Percentiles rank a stretch among this genome's conserved stretches.
Evolutionary conservation across 2,329 filamentous ascomycete species (phyloP).

Genomic region (Fusarium ramigenum): DNA sequence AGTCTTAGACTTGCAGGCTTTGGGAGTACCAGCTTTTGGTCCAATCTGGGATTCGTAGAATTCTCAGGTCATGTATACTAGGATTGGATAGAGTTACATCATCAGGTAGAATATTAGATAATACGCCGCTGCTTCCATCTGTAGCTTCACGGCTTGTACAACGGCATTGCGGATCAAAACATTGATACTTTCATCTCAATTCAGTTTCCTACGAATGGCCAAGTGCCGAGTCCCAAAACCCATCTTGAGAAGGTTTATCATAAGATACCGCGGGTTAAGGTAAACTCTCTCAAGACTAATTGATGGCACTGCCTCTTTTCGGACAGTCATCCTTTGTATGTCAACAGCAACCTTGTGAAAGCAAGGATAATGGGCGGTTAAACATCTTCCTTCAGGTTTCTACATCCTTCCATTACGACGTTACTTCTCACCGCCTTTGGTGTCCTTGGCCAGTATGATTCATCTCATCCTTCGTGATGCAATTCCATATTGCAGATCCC

Average conservation of each 20-base stretch:
- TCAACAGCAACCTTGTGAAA: background rate
- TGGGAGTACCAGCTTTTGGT: conserved; percentile 71
- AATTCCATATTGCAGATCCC: conserved; percentile 3
- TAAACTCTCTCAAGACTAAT: no score
- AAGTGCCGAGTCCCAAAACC: background rate
- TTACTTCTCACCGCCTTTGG: background rate
- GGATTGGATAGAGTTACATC: background rate
- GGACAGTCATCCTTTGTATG: background rate
- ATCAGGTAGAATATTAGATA: background rate
- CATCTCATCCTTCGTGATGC: background rate
- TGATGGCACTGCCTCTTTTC: no score
- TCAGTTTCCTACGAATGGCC: accelerated
- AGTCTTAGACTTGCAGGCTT: conserved; percentile 70
- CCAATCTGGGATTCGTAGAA: conserved; percentile 69
- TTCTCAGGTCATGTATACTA: background rate
- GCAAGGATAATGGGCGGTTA: background rate
- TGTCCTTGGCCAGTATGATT: background rate
- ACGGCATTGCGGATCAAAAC: background rate
- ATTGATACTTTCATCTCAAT: background rate
- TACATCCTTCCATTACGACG: background rate
- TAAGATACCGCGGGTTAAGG: no score
- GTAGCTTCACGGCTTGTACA: background rate
- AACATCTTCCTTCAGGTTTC: background rate
- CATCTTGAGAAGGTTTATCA: background rate
- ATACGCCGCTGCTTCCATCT: background rate